phyloP scores from a whole-genome alignment of 2,329 filamentous ascomycete species.

The Alternaria incomplexa region DNA sequence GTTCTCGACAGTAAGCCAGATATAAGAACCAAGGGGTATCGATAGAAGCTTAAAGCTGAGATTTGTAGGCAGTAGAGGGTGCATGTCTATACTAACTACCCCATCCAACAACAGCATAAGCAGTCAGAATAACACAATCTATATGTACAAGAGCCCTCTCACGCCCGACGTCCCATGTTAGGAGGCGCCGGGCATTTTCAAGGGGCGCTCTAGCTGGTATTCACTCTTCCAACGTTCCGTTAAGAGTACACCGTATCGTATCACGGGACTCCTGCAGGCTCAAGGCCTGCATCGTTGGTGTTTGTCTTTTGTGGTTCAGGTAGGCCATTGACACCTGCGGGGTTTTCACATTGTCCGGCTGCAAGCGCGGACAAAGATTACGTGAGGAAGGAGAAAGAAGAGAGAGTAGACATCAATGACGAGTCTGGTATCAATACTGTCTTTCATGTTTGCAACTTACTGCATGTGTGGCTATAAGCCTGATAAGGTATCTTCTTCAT shows the following conservation, averaged over 20 bases:
- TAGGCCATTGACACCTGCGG: not conserved
- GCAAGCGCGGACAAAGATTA: not conserved
- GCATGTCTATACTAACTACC: not conserved
- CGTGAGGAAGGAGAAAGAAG: not conserved
- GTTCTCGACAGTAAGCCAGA: not conserved
- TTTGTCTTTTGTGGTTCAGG: slow-evolving; percentile 6
- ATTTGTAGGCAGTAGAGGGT: not conserved
- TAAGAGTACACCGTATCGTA: slow-evolving; percentile 47
- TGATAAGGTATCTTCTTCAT: not conserved
- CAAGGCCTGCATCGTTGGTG: slow-evolving; percentile 54
- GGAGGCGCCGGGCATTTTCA: not conserved
- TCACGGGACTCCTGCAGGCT: slow-evolving; percentile 51
- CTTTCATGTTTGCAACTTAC: slow-evolving; percentile 4
- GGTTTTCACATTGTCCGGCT: not conserved
- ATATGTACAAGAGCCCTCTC: not conserved
- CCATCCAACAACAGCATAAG: not conserved
- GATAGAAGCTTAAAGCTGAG: not conserved
- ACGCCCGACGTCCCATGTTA: not conserved
- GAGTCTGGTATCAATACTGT: not conserved
- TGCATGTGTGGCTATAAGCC: not conserved
- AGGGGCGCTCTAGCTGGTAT: slow-evolving; percentile 2
- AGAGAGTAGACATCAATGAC: not conserved
- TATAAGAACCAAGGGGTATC: not conserved
- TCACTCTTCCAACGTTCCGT: slow-evolving; percentile 57
- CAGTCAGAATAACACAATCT: not conserved